Base-by-base conservation (phyloP, 2,329 filamentous ascomycete genomes). In the Fusarium staphyleae region DNA sequence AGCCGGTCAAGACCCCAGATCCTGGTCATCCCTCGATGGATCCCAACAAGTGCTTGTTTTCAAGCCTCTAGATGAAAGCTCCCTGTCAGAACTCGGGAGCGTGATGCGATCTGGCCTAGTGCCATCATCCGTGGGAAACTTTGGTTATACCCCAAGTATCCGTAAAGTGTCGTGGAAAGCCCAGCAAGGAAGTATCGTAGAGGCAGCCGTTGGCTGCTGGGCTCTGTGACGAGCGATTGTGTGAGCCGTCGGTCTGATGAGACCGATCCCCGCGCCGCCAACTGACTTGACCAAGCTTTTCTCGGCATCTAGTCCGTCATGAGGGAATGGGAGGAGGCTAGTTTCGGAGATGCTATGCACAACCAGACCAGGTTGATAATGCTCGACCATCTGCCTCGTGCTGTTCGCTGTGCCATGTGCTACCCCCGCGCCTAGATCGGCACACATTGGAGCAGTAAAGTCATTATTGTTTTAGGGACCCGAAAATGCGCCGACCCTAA, bases 1-100 rank as follows among this genome's bases (percentile, higher is more conserved):
- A 64, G 57, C 66, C 54, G 65, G 56, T 46, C 44, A 62, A 53
- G 56, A 66, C 54, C 66, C 66, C 47, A 48, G 64, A 67, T 58
- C 66, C 66, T 50, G 44, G 66, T 55, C 55, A 47, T 43, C 48
- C 55, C 51, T 59, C 36, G 53, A 62, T 46, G 41, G 43, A 48
- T 50, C 55, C 56, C 65, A 51, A 49, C 55, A 32, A 60, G 49
- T 66, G 61, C 57, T 60, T 65, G 52, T 64, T 63, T 57, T 48
- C 40, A 62, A 60, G 53, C 46, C 53, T 53, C 28, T 40, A 16
- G 42, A 54, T 36, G 30, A 16, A 51, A 44, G 32, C 45, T 40
- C 39, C 48, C 50, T 58, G 60, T 55, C 47, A 62, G 48, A 62
- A 56, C 49, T 59, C 49, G 48, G 56, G 54, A 46, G 60, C 57